Conservation (phyloP, 108 stramenopile genomes). For the Fragilaria radians region DNA sequence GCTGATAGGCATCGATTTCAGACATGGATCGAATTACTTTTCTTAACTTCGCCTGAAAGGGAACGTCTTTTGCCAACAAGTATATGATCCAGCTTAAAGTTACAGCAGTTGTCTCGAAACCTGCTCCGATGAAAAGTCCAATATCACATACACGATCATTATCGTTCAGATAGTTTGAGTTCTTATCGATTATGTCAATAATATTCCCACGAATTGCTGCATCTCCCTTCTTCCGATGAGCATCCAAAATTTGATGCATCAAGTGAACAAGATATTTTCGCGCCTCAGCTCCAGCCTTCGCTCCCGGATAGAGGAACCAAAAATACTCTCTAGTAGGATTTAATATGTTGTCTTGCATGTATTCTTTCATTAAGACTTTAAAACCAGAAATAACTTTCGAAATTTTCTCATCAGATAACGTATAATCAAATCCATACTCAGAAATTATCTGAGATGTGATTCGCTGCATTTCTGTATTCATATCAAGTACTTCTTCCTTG, state of each 20-base stretch:
- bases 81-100: slow-evolving; percentile 31
- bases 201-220: slow-evolving; percentile 17
- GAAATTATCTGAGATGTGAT: slow-evolving; percentile 41
- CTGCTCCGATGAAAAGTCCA: slow-evolving; percentile 32
- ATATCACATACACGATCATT: slow-evolving; percentile 31
- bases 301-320: slow-evolving; percentile 8
- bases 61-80: slow-evolving; percentile 32
- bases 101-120: slow-evolving; percentile 40
- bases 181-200: slow-evolving; percentile 26
- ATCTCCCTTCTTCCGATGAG: slow-evolving; percentile 19
- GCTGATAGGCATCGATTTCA: background rate
- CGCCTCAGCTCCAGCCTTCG: slow-evolving; percentile 5
- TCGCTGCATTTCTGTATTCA: slow-evolving; percentile 25
- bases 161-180: slow-evolving; percentile 29
- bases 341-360: background rate
- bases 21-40: slow-evolving; percentile 17
- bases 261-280: slow-evolving; percentile 9
- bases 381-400: background rate
- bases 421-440: slow-evolving; percentile 42
- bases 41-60: slow-evolving; percentile 18
- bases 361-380: slow-evolving; percentile 6
- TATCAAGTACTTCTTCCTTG: slow-evolving; percentile 20
- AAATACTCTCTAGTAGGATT: background rate
- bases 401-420: slow-evolving; percentile 15
- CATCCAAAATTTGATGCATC: slow-evolving; percentile 16